These are phyloP conservation scores for Trichoderma asperelloides DNA, from an alignment of 495 filamentous ascomycete species.

Conservation along the genomic window DNA sequence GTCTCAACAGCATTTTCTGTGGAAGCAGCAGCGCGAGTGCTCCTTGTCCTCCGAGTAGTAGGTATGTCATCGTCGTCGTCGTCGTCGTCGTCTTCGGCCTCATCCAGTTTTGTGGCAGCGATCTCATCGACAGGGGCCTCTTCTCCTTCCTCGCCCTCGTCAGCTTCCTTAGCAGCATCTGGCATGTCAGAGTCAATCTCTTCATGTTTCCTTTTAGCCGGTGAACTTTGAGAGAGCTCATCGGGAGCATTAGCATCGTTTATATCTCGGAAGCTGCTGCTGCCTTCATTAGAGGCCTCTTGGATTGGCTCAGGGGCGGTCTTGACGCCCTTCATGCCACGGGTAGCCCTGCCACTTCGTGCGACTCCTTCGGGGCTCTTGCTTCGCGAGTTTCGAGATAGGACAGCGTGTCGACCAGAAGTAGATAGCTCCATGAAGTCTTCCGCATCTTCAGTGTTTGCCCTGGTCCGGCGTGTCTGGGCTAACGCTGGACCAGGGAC, in stretches of 20 bases:
- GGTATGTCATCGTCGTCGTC: conserved; percentile 65
- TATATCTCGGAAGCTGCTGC: conserved; percentile 13
- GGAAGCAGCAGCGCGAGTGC: conserved; percentile 23
- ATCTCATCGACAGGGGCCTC: conserved; percentile 15
- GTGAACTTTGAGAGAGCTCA: conserved; percentile 12
- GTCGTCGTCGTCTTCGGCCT: conserved; percentile 40
- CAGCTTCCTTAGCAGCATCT: conserved; percentile 42
- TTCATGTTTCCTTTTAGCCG: conserved; percentile 24
- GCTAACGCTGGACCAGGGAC: conserved; percentile 16
- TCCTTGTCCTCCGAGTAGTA: conserved; percentile 44
- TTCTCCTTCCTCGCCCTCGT: conserved; percentile 14
- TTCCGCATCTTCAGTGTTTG: conserved; percentile 37
- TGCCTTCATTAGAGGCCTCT: conserved; percentile 45
- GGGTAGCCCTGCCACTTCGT: conserved; percentile 36
- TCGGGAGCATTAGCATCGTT: conserved; percentile 11
- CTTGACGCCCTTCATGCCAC: conserved; percentile 56
- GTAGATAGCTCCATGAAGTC: conserved; percentile 51
- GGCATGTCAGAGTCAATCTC: conserved; percentile 55
- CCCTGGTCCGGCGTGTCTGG: conserved; percentile 34
- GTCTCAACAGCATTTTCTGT: conserved; percentile 11
- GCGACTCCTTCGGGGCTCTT: conserved; percentile 53
- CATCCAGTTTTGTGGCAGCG: conserved; percentile 20
- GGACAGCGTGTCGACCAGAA: conserved; percentile 65
- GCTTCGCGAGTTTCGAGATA: conserved; percentile 41
- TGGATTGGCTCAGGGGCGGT: conserved; percentile 49